A percentile compares a stretch with the other conserved stretches of the same genome.
Conservation (phyloP, 1,284 basidiomycete genomes). For the Moesziomyces antarcticus region DNA sequence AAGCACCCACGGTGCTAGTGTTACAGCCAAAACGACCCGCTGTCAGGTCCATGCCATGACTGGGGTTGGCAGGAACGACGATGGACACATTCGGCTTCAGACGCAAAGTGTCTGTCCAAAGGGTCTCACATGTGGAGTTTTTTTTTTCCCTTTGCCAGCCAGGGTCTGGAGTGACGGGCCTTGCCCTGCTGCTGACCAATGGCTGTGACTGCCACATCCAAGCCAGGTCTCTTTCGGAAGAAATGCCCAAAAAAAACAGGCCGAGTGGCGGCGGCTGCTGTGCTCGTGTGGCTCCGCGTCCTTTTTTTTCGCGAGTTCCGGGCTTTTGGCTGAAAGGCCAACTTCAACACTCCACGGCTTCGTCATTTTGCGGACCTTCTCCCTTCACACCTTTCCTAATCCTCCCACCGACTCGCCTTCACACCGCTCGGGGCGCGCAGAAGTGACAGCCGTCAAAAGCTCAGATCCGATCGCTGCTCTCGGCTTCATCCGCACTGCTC, state of each 20-base stretch:
- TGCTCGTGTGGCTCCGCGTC: not conserved
- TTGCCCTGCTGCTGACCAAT: conserved; percentile 29
- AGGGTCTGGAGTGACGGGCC: conserved; percentile 6
- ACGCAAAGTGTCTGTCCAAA: too few relatives aligned
- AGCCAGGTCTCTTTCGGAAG: not conserved
- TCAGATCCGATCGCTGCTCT: too few relatives aligned
- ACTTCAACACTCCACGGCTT: not conserved
- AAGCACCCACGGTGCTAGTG: too few relatives aligned
- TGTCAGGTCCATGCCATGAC: too few relatives aligned
- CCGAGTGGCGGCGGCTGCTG: not conserved
- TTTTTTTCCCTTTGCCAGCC: not conserved
- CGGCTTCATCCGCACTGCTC: too few relatives aligned
- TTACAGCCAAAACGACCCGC: too few relatives aligned
- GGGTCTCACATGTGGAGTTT: conserved; percentile 20
- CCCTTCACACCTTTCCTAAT: not conserved
- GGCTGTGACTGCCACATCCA: not conserved
- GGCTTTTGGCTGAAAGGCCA: too few relatives aligned
- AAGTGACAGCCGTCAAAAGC: too few relatives aligned
- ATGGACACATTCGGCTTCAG: too few relatives aligned
- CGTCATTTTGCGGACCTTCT: not conserved
- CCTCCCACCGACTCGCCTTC: not conserved
- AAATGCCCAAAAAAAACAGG: not conserved
- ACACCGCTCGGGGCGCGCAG: too few relatives aligned
- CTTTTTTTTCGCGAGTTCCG: not conserved
- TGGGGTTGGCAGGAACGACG: too few relatives aligned